Evolutionary conservation across 1,284 basidiomycete genomes (phyloP), one percentile per base, ranked within the genome.

Genomic region (Baeospora myosura): DNA sequence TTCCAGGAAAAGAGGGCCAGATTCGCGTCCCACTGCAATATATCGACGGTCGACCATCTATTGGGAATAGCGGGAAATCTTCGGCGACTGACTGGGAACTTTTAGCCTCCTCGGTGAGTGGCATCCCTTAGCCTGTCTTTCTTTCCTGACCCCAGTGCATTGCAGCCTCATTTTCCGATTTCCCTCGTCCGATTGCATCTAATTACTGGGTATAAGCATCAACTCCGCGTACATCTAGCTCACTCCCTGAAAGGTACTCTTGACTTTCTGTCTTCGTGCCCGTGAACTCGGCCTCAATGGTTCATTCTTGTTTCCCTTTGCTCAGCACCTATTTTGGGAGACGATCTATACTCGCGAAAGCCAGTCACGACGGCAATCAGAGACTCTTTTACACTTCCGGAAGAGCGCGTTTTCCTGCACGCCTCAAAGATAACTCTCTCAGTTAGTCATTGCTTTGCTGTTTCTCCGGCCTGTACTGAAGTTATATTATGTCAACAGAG

Each of bases 21-120:
- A 17, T 33, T 17, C 32, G 16, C 8, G 32, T 33, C 8, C 32
- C 32, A 8, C 32, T 33, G 8, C 12, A 11, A 8, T 8, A 33
- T 17, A 33, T 14, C 16, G 32, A 33, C 20, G 32, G 32, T 8
- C 7, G 32, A 18, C 8, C 20, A 17, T 33, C 11, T 17, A 17
- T 33, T 7, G 7, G 12, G 7, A 18, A 33, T 7, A 7, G 20
- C 16, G 32, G 32, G 8, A 33, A 33, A 17, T 17, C 32, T 7
- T 33, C 32, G 12, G 16, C 32, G 12, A 33, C 32, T 6, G 32
- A 33, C 7, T 33, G 32, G 32, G 32, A 33, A 18, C 32, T 33
- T 8, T 18, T 33, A 33, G 12, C 32, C 7, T 33, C 32, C 20
- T 33, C 32, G 32, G 32, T 33, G 20, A 11, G 32, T 33, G 12